phyloP scores from a whole-genome alignment of 1,284 basidiomycete genomes.

The Mycosarcoma mackinlayi region DNA sequence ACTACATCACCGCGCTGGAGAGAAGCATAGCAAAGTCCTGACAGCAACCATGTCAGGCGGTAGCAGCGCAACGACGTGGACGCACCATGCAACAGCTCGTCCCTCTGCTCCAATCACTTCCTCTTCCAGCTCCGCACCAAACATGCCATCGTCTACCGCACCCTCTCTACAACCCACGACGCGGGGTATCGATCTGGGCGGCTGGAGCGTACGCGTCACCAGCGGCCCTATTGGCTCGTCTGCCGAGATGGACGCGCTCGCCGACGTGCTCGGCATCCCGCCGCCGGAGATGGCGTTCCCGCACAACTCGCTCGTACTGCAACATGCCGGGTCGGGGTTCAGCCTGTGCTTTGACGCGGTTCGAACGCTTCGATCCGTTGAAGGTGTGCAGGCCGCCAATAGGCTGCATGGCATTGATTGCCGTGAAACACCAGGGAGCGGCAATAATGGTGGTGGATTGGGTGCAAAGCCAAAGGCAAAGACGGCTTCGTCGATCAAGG shows the following conservation, averaged over 20 bases:
- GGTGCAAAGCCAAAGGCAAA: slow-evolving; percentile 50
- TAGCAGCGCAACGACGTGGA: slow-evolving; percentile 20
- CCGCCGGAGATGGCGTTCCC: slow-evolving; percentile 98
- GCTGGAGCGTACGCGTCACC: slow-evolving; percentile 59
- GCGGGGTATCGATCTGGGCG: slow-evolving; percentile 57
- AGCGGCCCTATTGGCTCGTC: slow-evolving; percentile 63
- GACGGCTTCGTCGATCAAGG: slow-evolving; percentile 77
- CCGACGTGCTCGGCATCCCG: slow-evolving; percentile 80
- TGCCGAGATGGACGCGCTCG: slow-evolving; percentile 72
- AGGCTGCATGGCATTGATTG: slow-evolving; percentile 76
- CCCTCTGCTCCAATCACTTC: not conserved
- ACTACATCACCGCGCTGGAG: too few species aligned
- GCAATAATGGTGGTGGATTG: not conserved
- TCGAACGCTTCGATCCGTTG: slow-evolving; percentile 79
- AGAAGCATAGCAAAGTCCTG: too few species aligned
- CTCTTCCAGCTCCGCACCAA: not conserved
- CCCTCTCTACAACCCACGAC: slow-evolving; percentile 32
- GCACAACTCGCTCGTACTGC: slow-evolving; percentile 79
- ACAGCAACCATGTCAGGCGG: slow-evolving; percentile 26
- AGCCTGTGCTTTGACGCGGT: slow-evolving; percentile 77
- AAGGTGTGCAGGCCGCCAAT: slow-evolving; percentile 70
- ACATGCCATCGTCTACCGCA: slow-evolving; percentile 15
- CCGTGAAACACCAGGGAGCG: slow-evolving; percentile 10
- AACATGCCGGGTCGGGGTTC: slow-evolving; percentile 74
- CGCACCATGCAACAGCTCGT: slow-evolving; percentile 21